Percentiles rank a stretch among this genome's conserved stretches.
These are phyloP conservation scores for Irpex rosettiformis DNA, from an alignment of 1,284 basidiomycete species.

Conservation along the genomic window DNA sequence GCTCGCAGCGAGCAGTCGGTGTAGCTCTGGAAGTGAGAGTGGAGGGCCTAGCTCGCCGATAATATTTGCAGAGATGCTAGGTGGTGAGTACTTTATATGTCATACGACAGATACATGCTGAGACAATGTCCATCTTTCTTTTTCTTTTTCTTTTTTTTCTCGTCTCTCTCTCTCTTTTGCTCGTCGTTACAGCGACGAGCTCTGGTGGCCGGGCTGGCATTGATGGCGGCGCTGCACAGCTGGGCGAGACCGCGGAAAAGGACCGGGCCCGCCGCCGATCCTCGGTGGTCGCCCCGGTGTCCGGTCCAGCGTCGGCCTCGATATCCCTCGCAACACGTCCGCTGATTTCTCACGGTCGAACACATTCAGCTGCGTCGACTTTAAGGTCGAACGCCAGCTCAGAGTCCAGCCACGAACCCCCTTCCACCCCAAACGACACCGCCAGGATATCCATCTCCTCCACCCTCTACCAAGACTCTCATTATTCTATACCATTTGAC, in stretches of 20 bases:
- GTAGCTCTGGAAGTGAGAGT: not conserved
- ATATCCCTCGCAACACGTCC: slow-evolving; percentile 10
- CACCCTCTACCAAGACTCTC: slow-evolving; percentile 34
- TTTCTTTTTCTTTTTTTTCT: not conserved
- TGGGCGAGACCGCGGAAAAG: not conserved
- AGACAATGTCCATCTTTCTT: no score
- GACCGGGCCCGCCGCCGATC: not conserved
- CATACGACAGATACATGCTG: no score
- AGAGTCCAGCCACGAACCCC: slow-evolving; percentile 31
- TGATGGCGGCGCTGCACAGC: not conserved
- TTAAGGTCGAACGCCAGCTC: slow-evolving; percentile 17
- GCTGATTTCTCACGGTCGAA: slow-evolving; percentile 26
- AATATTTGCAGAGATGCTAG: not conserved
- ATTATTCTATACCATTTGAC: slow-evolving; percentile 25
- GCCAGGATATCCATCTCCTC: slow-evolving; percentile 42
- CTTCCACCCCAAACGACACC: slow-evolving; percentile 34
- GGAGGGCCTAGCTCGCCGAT: slow-evolving; percentile 9
- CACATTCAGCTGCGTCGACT: slow-evolving; percentile 19
- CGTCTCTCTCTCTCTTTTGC: not conserved
- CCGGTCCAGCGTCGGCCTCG: not conserved
- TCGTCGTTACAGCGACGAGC: slow-evolving; percentile 1
- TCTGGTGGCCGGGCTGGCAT: not conserved
- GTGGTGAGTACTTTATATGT: slow-evolving; percentile 6
- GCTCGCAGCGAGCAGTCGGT: not conserved
- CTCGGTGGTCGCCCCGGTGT: not conserved